Evolutionary conservation across 179 eudicot genomes (phyloP), one percentile per base, ranked within the genome.

Genomic region (Drosera spatulata): DNA sequence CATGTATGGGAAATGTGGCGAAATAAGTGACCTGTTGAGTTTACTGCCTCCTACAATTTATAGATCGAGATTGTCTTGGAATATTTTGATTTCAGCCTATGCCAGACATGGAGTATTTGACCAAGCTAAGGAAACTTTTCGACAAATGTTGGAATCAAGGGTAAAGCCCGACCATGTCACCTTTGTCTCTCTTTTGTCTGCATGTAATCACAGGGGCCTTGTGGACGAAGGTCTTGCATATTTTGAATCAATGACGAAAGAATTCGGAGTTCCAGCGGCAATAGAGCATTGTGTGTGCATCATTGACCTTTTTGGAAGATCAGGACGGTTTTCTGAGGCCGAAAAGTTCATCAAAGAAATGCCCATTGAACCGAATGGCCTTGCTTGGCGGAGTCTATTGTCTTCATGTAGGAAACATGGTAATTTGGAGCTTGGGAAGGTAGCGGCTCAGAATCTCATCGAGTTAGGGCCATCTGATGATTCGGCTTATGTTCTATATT

Each of bases 1-100:
- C 65, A 87, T 87, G 91, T 87, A 84, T 59, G 95, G 91, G 37
- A 87, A 87, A 65, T 84, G 88, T 66, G 91, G 91, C 43, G 86
- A 82, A 70, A 73, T 87, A 57, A 67, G 68, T 61, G 80, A 85
- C 58, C 79, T 81, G n/a, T 48, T 79, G 71, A 87, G 79, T 59
- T 49, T 87, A 66, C 72, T 85, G 67, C 91, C 91, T n/a, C 74
- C 78, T 63, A 73, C 76, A 60, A 55, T 62, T 39, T 50, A 42
- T 52, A 65, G 96, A 55, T 71, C 85, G 53, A 55, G 80, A 62
- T 47, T 77, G 51, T 77, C 88, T 41, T 87, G 96, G 96, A 87
- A 87, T 60, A 74, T 82, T 66, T 48, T 87, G 69, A 82, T 85
- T 61, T 87, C 96, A 50, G 68, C 85, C 44, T 82, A 77, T 53